phyloP scores from a whole-genome alignment of 2,329 filamentous ascomycete genomes.

The Westerdykella aurantiaca region DNA sequence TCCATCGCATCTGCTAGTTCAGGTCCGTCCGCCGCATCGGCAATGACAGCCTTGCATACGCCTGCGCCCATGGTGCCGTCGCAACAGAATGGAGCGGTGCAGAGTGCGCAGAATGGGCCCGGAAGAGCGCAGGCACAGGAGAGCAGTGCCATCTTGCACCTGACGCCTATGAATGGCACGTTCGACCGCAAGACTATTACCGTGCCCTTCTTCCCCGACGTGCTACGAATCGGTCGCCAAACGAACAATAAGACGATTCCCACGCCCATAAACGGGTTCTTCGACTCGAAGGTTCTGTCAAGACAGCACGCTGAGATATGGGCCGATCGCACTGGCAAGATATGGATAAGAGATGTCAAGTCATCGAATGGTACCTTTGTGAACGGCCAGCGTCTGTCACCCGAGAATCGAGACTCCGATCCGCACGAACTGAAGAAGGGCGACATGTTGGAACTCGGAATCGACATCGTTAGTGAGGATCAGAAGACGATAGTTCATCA shows the following conservation, averaged over 20 bases:
- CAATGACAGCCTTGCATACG: constrained; percentile 59
- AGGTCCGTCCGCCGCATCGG: constrained; percentile 54
- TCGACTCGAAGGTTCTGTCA: constrained; percentile 96
- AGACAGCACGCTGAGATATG: constrained; percentile 95
- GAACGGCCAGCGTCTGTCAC: constrained; percentile 82
- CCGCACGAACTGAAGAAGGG: constrained; percentile 87
- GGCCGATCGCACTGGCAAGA: constrained; percentile 76
- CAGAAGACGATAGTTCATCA: constrained; percentile 98
- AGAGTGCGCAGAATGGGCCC: constrained; percentile 54
- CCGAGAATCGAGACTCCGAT: constrained; percentile 92
- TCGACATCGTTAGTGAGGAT: constrained; percentile 97
- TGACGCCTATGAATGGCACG: constrained; percentile 88
- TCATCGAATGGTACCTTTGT: constrained; percentile 99
- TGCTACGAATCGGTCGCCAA: constrained; percentile 86
- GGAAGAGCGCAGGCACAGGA: constrained; percentile 46
- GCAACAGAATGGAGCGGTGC: constrained; percentile 62
- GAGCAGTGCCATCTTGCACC: constrained; percentile 71
- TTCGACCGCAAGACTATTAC: constrained; percentile 96
- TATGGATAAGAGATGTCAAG: constrained; percentile 96
- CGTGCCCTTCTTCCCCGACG: constrained; percentile 91
- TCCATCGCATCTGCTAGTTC: constrained; percentile 54
- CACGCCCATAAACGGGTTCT: constrained; percentile 86
- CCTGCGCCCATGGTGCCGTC: constrained; percentile 59
- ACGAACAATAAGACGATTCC: constrained; percentile 96
- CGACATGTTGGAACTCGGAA: constrained; percentile 89